Percentiles rank a stretch among this genome's conserved stretches.
phyloP scores from a whole-genome alignment of 2,329 filamentous ascomycete species.

The Fusarium xylarioides region DNA sequence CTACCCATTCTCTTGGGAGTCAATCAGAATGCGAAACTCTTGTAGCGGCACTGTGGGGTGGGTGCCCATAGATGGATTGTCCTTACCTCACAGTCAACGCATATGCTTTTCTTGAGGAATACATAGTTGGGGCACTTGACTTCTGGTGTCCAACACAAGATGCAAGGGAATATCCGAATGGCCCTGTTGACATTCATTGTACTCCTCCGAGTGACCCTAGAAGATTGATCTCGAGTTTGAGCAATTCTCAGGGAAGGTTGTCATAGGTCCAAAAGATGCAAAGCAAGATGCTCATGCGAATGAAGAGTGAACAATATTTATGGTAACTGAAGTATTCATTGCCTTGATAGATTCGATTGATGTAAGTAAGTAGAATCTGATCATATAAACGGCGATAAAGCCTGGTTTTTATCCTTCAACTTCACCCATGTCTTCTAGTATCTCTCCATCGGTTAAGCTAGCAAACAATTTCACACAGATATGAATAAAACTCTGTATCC shows the following conservation, averaged over 20 bases:
- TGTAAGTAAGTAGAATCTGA: not conserved
- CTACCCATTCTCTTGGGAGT: constrained; percentile 14
- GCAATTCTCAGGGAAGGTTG: not conserved
- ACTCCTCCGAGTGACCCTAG: not conserved
- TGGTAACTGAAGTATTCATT: not conserved
- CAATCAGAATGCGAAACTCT: constrained; percentile 5
- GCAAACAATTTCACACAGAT: not conserved
- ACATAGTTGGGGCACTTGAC: constrained; percentile 41
- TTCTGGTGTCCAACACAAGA: constrained; percentile 37
- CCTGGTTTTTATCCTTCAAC: not conserved
- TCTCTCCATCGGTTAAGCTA: not conserved
- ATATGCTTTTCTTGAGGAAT: constrained; percentile 37
- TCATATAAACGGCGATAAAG: not conserved
- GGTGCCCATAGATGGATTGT: not conserved
- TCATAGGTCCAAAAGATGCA: not conserved
- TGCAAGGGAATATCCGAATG: constrained; percentile 34
- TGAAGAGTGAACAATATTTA: not conserved
- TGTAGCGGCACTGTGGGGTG: not conserved
- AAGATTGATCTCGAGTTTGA: not conserved
- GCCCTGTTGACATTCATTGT: constrained; percentile 30
- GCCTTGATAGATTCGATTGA: too few relatives aligned
- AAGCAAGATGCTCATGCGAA: not conserved
- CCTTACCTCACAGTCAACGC: constrained; percentile 39
- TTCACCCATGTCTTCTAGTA: not conserved
- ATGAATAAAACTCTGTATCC: not conserved